Base-by-base conservation (phyloP, 2,329 filamentous ascomycete species). In the Fusarium xylarioides region DNA sequence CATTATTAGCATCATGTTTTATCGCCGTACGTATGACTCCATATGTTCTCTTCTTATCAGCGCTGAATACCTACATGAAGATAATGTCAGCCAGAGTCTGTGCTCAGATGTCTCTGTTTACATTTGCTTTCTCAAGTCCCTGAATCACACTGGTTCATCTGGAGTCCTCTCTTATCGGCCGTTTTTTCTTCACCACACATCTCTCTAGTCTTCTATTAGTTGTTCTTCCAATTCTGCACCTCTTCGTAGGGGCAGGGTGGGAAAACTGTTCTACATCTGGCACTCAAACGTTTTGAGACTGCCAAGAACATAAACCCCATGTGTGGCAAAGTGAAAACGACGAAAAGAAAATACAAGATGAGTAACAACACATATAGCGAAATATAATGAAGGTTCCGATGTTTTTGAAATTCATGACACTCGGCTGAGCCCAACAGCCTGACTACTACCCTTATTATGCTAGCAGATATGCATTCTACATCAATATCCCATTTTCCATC, bases 391-490 rank as follows among this genome's bases (percentile, higher is more conserved):
- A 50, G 28, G 55, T 66, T 69, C 37, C 50, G 66, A 66, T 60
- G 37, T 56, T 73, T 68, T 72, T 73, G 35, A 42, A 57, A 55
- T 55, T 73, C 35, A 30, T 70, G 26, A 53, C 55, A 42, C 38
- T 65, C 54, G 23, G 47, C 44, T 53, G 57, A 71, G 55, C 35
- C 52, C 12, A 59, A 44, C 37, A 40, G 47, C 47, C 50, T 63
- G 21, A 37, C 44, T 34, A 43, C 44, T 54, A 42, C 21, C 46
- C 42, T 43, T 34, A 49, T 50, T 59, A 38, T 60, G 52, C 58
- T 74, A 54, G 55, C 53, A 68, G 68, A 53, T 74, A 62, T 64
- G 67, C 38, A 47, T 64, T 57, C 35, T 52, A 49, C 38, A 58
- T 40, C 63, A 46, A 40, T 44, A 44, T 30, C 43, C 53, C 49